phyloP scores from a whole-genome alignment of 257 asterid genomes.

The Rauvolfia tetraphylla region DNA sequence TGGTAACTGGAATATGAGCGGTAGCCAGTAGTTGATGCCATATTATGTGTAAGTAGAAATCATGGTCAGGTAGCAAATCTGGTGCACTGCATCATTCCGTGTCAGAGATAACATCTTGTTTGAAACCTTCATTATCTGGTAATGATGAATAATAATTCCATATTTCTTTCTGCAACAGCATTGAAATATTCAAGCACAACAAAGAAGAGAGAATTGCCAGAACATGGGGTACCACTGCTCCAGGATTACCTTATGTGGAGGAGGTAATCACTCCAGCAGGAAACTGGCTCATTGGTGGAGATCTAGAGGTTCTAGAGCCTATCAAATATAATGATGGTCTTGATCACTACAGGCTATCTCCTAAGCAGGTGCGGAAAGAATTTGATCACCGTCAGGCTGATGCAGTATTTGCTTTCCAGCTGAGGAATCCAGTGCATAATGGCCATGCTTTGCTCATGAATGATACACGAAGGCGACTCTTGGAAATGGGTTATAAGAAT shows the following conservation, averaged over 20 bases:
- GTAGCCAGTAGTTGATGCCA: background rate
- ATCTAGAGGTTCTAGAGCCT: slow-evolving; percentile 65
- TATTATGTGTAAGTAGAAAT: background rate
- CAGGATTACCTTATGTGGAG: slow-evolving; percentile 81
- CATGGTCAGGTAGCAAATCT: background rate
- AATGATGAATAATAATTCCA: background rate
- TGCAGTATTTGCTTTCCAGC: slow-evolving; percentile 89
- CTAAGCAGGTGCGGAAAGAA: slow-evolving; percentile 61
- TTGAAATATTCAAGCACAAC: slow-evolving; percentile 74
- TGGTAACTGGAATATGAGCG: background rate
- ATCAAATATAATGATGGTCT: slow-evolving; percentile 77
- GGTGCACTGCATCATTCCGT: background rate
- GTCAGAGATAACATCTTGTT: background rate
- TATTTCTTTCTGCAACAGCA: slow-evolving; percentile 33
- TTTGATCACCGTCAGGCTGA: slow-evolving; percentile 70
- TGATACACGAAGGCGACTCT: slow-evolving; percentile 69
- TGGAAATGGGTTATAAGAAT: slow-evolving; percentile 75
- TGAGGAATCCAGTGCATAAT: slow-evolving; percentile 83
- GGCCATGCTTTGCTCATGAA: slow-evolving; percentile 87
- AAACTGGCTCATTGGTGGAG: slow-evolving; percentile 93
- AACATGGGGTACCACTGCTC: slow-evolving; percentile 86
- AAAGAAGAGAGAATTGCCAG: slow-evolving; percentile 89
- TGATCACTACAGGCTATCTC: slow-evolving; percentile 80
- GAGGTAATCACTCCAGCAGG: slow-evolving; percentile 68
- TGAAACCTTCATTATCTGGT: background rate